Conservation (phyloP, 2,329 filamentous ascomycete genomes). For the Dactylellina drechsleri region DNA sequence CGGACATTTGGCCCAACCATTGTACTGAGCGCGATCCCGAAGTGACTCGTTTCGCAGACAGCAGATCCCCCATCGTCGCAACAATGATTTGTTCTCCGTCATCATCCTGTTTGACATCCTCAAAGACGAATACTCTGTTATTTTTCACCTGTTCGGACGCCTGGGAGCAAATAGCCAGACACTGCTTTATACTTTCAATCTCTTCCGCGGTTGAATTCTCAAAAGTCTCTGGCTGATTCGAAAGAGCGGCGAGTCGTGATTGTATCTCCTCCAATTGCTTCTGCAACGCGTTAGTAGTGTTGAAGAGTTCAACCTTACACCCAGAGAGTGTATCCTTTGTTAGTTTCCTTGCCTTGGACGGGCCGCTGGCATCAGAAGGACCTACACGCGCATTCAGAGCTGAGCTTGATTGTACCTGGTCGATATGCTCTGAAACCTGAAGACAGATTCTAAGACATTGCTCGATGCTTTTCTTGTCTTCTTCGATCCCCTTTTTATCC, state of each 20-base stretch:
- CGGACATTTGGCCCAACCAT: slow-evolving; percentile 58
- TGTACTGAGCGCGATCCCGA: slow-evolving; percentile 56
- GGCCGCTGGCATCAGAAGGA: slow-evolving; percentile 1
- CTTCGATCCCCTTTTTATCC: slow-evolving; percentile 57
- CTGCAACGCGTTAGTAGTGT: slow-evolving; percentile 56
- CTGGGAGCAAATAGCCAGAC: slow-evolving; percentile 58
- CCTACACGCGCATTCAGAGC: slow-evolving; percentile 35
- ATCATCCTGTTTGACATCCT: slow-evolving; percentile 59
- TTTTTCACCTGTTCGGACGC: slow-evolving; percentile 58
- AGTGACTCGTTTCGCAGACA: slow-evolving; percentile 59
- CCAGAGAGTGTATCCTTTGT: slow-evolving; percentile 52
- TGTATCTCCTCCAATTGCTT: slow-evolving; percentile 57
- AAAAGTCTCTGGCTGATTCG: slow-evolving; percentile 23
- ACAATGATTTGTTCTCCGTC: slow-evolving; percentile 60
- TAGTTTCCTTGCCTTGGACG: slow-evolving; percentile 50
- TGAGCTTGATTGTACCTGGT: slow-evolving; percentile 56
- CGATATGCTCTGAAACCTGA: slow-evolving; percentile 60
- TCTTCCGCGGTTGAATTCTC: slow-evolving; percentile 57
- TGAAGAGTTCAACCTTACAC: slow-evolving; percentile 56
- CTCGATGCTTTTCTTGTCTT: slow-evolving; percentile 61
- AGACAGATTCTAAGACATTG: slow-evolving; percentile 61
- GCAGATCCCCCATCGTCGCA: slow-evolving; percentile 60
- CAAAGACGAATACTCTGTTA: slow-evolving; percentile 59
- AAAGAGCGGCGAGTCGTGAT: slow-evolving; percentile 53
- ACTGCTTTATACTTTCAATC: slow-evolving; percentile 59